Conservation (phyloP, 139 green algal species). For the Chlamydomonas incerta region DNA sequence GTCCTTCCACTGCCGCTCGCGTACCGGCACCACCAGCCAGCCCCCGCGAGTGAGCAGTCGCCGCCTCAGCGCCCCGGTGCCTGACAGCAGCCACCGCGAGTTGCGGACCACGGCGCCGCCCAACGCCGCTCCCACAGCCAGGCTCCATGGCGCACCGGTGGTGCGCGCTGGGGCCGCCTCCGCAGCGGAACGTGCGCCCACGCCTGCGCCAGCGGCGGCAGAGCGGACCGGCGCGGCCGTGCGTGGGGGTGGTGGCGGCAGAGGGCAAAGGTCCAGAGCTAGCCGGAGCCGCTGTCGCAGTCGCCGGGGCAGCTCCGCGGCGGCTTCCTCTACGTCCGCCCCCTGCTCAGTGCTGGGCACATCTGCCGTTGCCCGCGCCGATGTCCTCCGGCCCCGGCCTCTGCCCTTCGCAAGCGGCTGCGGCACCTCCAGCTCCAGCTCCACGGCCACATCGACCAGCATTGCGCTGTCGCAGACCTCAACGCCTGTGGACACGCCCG, state of each 20-base stretch:
- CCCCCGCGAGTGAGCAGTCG: constrained; percentile 18
- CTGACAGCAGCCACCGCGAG: constrained; percentile 23
- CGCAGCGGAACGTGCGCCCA: neutral
- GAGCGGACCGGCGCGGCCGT: neutral
- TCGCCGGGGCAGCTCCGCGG: neutral
- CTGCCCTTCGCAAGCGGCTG: neutral
- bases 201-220: neutral
- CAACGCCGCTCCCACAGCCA: no score
- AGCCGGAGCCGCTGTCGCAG: neutral
- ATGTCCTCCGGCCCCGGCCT: neutral
- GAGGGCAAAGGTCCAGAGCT: constrained; percentile 12
- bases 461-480: neutral
- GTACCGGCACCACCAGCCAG: constrained; percentile 15
- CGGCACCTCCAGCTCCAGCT: neutral
- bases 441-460: neutral
- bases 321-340: no score
- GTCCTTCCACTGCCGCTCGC: constrained; percentile 12
- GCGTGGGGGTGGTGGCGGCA: neutral
- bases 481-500: neutral
- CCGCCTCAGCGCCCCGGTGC: neutral
- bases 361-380: no score
- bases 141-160: no score
- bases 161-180: no score
- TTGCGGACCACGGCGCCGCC: constrained; percentile 18
- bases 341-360: neutral